These are phyloP conservation scores for Schizochytrium sp. DNA, from an alignment of 108 stramenopile species.

Conservation along the genomic window DNA sequence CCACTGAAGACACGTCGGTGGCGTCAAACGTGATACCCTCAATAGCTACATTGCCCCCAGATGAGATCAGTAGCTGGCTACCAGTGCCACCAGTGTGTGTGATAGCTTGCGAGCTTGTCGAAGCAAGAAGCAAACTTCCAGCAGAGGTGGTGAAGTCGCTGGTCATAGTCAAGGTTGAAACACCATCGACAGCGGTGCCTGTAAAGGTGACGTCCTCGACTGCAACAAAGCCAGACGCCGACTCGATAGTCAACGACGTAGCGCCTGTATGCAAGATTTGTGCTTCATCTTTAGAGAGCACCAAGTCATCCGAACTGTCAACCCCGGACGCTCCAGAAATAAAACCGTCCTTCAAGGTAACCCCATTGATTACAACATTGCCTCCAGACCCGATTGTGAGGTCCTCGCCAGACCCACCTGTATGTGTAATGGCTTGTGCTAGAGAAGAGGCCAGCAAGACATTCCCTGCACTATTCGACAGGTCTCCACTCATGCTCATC, in stretches of 20 bases:
- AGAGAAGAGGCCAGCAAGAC: neutral
- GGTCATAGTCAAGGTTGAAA: neutral
- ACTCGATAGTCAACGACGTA: neutral
- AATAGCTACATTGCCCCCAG: neutral
- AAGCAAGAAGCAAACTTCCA: neutral
- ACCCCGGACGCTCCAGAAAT: neutral
- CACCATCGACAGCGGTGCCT: neutral
- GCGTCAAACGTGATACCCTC: neutral
- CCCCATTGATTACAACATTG: neutral
- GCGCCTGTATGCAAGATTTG: neutral
- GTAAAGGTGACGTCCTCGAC: neutral
- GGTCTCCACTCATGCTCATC: no score
- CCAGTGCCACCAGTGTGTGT: no score
- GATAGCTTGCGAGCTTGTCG: neutral
- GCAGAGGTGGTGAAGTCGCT: neutral
- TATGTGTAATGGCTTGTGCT: neutral
- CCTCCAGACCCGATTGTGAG: neutral
- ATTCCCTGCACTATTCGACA: neutral
- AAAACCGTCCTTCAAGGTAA: neutral
- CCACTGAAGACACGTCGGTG: neutral
- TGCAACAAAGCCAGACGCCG: neutral
- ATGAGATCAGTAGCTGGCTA: neutral
- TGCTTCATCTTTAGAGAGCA: neutral
- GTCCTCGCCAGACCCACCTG: conserved; percentile 4
- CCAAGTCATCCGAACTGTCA: neutral